Conservation (phyloP, 257 asterid species). For the Solanum piurae region DNA sequence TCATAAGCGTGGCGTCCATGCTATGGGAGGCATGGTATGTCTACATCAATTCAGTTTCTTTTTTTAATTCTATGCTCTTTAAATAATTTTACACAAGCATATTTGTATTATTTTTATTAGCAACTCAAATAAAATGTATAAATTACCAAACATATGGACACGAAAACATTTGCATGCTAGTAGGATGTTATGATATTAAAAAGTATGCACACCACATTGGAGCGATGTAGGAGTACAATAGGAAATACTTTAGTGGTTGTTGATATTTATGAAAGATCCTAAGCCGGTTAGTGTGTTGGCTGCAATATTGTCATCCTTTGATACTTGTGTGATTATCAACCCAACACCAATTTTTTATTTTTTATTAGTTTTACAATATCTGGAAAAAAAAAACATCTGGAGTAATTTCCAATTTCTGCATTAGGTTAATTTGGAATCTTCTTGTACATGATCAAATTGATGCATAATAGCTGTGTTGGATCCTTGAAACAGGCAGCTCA, state of each 20-base stretch:
- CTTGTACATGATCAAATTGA: background rate
- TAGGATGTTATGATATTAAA: background rate
- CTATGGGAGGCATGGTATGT: slow-evolving; percentile 95
- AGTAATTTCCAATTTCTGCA: background rate
- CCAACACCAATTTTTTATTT: background rate
- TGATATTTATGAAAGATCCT: background rate
- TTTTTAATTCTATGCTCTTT: background rate
- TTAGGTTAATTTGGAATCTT: background rate
- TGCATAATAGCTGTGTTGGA: background rate
- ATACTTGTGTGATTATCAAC: background rate
- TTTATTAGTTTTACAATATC: background rate
- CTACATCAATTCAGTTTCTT: background rate
- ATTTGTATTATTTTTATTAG: background rate
- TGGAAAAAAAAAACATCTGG: background rate
- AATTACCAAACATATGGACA: background rate
- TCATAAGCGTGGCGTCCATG: slow-evolving; percentile 86
- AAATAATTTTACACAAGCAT: background rate
- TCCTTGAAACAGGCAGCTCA: slow-evolving; percentile 70
- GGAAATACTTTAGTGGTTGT: background rate
- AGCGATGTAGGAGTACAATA: background rate
- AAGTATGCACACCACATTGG: background rate
- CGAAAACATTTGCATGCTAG: background rate
- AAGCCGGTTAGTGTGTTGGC: background rate
- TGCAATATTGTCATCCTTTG: background rate
- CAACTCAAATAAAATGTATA: background rate